These are phyloP conservation scores for Kodamaea sp. DNA, from an alignment of 1,139 yeast species.

Conservation along the genomic window DNA sequence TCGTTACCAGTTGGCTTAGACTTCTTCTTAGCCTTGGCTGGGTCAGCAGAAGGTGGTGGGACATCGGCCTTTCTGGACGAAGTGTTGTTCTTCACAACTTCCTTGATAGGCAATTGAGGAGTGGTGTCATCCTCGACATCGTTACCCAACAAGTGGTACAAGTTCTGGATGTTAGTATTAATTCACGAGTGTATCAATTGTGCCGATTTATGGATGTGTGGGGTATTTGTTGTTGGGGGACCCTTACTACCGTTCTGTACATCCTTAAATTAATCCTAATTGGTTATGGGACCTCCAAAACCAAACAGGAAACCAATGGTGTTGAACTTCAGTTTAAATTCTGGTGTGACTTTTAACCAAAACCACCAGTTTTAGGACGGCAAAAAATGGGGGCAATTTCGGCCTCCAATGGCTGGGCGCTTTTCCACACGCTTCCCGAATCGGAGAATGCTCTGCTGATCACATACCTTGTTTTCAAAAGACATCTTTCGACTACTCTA, in stretches of 20 bases:
- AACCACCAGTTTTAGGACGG: no score
- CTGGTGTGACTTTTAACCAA: no score
- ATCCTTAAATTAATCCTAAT: no score
- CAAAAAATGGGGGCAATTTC: no score
- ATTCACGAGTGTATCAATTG: neutral
- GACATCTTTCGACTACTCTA: constrained; percentile 32
- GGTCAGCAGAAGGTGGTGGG: constrained; percentile 82
- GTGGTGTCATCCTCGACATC: constrained; percentile 75
- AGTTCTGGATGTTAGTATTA: constrained; percentile 34
- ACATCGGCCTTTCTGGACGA: constrained; percentile 87
- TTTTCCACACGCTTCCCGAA: neutral
- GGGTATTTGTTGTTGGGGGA: no score
- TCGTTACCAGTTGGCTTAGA: constrained; percentile 81
- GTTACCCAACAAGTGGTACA: constrained; percentile 59
- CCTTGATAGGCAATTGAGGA: constrained; percentile 60
- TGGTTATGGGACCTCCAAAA: no score
- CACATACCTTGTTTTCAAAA: constrained; percentile 53
- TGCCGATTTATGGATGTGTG: no score
- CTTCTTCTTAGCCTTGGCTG: constrained; percentile 75
- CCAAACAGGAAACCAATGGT: no score
- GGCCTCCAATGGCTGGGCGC: neutral
- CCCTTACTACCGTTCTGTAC: no score
- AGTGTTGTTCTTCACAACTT: constrained; percentile 78
- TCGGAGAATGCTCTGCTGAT: neutral
- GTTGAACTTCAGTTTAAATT: no score